phyloP scores from a whole-genome alignment of 2,329 filamentous ascomycete species.

The Blastomyces parvus region DNA sequence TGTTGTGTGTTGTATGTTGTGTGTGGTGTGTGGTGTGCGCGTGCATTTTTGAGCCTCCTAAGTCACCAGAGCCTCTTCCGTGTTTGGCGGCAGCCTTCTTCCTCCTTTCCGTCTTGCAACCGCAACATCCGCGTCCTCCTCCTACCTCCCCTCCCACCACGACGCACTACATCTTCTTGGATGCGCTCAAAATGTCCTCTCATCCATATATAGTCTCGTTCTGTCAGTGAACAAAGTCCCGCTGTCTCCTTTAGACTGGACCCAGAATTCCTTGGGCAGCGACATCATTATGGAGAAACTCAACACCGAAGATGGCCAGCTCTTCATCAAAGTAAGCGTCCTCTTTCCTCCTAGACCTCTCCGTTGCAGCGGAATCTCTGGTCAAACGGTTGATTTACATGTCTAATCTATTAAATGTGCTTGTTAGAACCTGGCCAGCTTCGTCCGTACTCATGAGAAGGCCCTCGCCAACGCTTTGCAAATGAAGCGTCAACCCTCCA shows the following conservation, averaged over 20 bases:
- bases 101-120: neutral
- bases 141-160: neutral
- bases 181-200: slow-evolving; percentile 9
- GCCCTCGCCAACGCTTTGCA: slow-evolving; percentile 92
- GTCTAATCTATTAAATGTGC: neutral
- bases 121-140: neutral
- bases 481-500: slow-evolving; percentile 59
- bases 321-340: slow-evolving; percentile 37
- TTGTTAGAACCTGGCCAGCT: slow-evolving; percentile 77
- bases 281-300: slow-evolving; percentile 39
- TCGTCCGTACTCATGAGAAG: slow-evolving; percentile 95
- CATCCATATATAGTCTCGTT: slow-evolving; percentile 2
- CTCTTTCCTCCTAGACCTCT: neutral
- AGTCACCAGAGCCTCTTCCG: neutral
- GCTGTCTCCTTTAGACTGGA: slow-evolving; percentile 17
- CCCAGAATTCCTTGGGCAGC: slow-evolving; percentile 21
- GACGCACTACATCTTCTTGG: neutral
- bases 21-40: neutral
- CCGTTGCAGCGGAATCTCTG: neutral
- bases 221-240: slow-evolving; percentile 1
- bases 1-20: neutral
- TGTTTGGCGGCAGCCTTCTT: neutral
- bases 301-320: slow-evolving; percentile 42
- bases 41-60: neutral
- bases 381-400: neutral